Evolutionary conservation across 1,284 basidiomycete genomes (phyloP), one percentile per base, ranked within the genome.

Genomic region (Pisolithus thermaeus): DNA sequence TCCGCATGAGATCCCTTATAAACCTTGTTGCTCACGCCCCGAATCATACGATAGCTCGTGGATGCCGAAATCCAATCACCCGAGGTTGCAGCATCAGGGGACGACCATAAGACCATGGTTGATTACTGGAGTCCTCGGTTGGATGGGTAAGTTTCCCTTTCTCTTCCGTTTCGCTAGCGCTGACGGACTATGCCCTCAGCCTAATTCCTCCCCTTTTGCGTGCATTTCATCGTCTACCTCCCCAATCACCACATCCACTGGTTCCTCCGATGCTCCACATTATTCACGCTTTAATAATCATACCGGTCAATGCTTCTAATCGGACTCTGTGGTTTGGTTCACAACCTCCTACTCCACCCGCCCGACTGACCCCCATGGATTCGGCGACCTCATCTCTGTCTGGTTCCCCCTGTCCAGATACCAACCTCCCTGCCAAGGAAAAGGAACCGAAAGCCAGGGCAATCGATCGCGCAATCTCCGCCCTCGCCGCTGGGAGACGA

Each of bases 81-180:
- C 4, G 68, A 67, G 16, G 59, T 65, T 36, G 50, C 53, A 16
- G 50, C 20, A 25, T 28, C 27, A 30, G 55, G 61, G 30, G 56
- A 65, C 6, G 65, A 68, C 22, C 40, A 53, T 18, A 75, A 72
- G 52, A 64, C 75, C 9, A 72, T 79, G 64, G 82, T 83, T 4
- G 87, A 87, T 57, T 78, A 73, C 55, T 89, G 84, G 87, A 83
- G 74, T 61, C 60, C 77, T n/a, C 80, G 77, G 53, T 72, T 91
- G 46, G 84, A 89, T 54, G 73, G 78, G 87, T 85, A 57, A 52
- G 22, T 14, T 9, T 63, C 27, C 42, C 25, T 41, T 47, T 37
- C 41, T 23, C 2, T 47, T 12, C 22, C 22, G 11, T 20, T 20
- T 28, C 3, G 41, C 30, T 43, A 1, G 2, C 28, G 48, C 41